A percentile compares a stretch with the other conserved stretches of the same genome.
These are phyloP conservation scores for Suillus spraguei DNA, from an alignment of 768 basidiomycete species.

Conservation along the genomic window DNA sequence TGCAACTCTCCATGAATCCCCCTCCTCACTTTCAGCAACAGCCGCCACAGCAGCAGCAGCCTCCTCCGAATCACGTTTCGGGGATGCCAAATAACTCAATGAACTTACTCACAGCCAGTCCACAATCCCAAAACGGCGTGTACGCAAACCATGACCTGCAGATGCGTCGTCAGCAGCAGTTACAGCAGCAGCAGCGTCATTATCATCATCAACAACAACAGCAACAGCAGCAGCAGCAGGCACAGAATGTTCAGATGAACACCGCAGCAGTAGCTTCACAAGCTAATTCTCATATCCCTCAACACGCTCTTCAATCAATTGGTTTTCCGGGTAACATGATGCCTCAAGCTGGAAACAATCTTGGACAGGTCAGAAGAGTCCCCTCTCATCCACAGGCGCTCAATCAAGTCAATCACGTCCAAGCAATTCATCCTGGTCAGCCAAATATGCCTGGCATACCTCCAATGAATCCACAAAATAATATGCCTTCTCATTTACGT, in stretches of 20 bases:
- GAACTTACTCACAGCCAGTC: slow-evolving; percentile 38
- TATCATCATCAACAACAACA: slow-evolving; percentile 33
- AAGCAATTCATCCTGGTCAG: slow-evolving; percentile 38
- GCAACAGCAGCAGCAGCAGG: slow-evolving; percentile 40
- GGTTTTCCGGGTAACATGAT: slow-evolving; percentile 45
- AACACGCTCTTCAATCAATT: slow-evolving; percentile 44
- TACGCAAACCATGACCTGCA: slow-evolving; percentile 9
- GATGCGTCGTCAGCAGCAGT: slow-evolving; percentile 24
- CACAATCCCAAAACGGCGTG: slow-evolving; percentile 22
- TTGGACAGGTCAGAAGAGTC: slow-evolving; percentile 50
- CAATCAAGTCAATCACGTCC: slow-evolving; percentile 40
- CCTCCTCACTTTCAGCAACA: slow-evolving; percentile 41
- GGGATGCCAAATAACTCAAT: slow-evolving; percentile 41
- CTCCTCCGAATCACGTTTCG: slow-evolving; percentile 34
- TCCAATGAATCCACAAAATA: slow-evolving; percentile 47
- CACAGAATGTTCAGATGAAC: slow-evolving; percentile 38
- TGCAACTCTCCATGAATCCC: slow-evolving; percentile 39
- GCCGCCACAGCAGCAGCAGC: slow-evolving; percentile 36
- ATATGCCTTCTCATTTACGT: slow-evolving; percentile 40
- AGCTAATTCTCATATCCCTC: slow-evolving; percentile 33
- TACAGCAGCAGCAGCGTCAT: slow-evolving; percentile 39
- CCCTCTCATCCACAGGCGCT: slow-evolving; percentile 56
- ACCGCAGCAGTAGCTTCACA: slow-evolving; percentile 29
- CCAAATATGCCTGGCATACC: slow-evolving; percentile 39
- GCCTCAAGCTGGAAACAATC: slow-evolving; percentile 39